Percentiles rank a stretch among this genome's conserved stretches.
Conservation (phyloP, 768 basidiomycete genomes). For the Sarcomyxa edulis region DNA sequence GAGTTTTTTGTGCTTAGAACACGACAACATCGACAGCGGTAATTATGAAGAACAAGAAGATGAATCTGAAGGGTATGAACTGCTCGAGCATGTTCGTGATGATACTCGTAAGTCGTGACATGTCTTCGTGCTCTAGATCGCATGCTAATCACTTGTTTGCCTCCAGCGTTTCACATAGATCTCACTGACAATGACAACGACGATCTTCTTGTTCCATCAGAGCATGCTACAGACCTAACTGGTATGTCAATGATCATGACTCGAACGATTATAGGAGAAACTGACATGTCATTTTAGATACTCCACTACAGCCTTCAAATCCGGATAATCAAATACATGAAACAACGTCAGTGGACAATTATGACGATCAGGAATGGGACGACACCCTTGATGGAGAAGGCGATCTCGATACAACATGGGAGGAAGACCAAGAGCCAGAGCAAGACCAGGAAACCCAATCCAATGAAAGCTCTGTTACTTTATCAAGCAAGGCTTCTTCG, state of each 20-base stretch:
- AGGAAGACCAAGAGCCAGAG: slow-evolving; percentile 34
- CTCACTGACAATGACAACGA: slow-evolving; percentile 1
- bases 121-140: no score
- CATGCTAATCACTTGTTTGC: no score
- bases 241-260: slow-evolving; percentile 1
- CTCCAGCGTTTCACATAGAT: no score
- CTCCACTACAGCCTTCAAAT: not conserved
- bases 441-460: slow-evolving; percentile 42
- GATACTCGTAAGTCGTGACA: no score
- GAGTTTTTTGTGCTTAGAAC: not conserved
- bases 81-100: no score
- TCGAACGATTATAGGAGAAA: not conserved
- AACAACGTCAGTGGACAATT: slow-evolving; percentile 10
- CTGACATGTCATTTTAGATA: not conserved
- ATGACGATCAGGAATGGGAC: slow-evolving; percentile 31
- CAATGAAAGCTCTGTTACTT: slow-evolving; percentile 47
- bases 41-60: no score
- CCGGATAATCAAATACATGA: slow-evolving; percentile 12
- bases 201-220: slow-evolving; percentile 10
- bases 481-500: slow-evolving; percentile 49
- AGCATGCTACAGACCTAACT: slow-evolving; percentile 5
- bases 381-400: slow-evolving; percentile 39
- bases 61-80: no score
- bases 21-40: no score
- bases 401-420: slow-evolving; percentile 39